phyloP scores from a whole-genome alignment of 306 rosid genomes.

The Quercus engelmannii region DNA sequence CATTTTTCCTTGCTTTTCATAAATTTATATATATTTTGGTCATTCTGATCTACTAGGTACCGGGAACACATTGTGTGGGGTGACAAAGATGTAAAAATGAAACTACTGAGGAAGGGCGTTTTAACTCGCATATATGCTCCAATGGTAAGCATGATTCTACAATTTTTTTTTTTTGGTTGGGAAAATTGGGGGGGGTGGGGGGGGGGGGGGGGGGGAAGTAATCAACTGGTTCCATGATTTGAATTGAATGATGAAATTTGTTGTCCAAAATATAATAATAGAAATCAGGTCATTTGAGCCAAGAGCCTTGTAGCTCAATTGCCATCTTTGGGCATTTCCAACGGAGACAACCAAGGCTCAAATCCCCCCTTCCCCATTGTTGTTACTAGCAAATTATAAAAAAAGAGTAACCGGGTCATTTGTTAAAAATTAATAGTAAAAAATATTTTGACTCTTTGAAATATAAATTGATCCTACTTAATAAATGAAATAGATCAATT shows the following conservation, averaged over 20 bases:
- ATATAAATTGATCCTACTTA: not conserved
- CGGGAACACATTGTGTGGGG: conserved; percentile 92
- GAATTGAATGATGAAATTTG: not conserved
- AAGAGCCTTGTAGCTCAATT: too few species aligned
- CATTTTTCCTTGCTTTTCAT: not conserved
- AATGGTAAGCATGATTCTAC: conserved; percentile 50
- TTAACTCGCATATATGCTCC: conserved; percentile 89
- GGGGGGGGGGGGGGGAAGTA: not conserved
- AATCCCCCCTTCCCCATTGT: too few species aligned
- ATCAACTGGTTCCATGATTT: not conserved
- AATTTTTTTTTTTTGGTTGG: too few species aligned
- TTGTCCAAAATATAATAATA: not conserved
- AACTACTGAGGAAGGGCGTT: conserved; percentile 83
- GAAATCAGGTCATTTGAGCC: not conserved
- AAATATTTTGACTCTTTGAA: not conserved
- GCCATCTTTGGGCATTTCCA: too few species aligned
- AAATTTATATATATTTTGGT: conserved; percentile 4
- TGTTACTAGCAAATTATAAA: too few species aligned
- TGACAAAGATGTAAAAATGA: conserved; percentile 75
- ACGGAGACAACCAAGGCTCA: too few species aligned
- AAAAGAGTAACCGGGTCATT: not conserved
- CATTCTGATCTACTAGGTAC: conserved; percentile 54
- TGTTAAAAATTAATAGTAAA: not conserved
- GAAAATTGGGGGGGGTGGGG: too few species aligned
- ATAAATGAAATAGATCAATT: not conserved